Evolutionary conservation across 495 filamentous ascomycete genomes (phyloP).

Genomic region (Cenococcum geophilum): DNA sequence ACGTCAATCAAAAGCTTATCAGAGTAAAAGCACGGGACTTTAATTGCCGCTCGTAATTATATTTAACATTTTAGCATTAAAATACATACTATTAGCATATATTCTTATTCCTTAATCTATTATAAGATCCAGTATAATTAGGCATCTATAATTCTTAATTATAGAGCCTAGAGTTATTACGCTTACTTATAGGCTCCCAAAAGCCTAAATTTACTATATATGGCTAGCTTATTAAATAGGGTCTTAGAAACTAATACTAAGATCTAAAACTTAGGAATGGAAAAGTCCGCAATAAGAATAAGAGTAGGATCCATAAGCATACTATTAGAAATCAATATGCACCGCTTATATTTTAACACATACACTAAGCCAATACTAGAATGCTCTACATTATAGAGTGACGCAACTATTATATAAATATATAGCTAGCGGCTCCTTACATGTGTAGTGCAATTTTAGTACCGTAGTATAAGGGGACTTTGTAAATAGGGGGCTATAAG

Average conservation of each 20-base stretch:
- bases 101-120: neutral
- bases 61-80: neutral
- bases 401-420: neutral
- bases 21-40: neutral
- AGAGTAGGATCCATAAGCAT: too few species aligned
- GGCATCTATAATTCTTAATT: too few species aligned
- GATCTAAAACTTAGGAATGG: neutral
- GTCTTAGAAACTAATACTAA: neutral
- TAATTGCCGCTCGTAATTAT: neutral
- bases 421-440: too few species aligned
- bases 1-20: neutral
- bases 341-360: too few species aligned
- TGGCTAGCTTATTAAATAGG: neutral
- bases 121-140: too few species aligned
- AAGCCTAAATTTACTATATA: neutral
- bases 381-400: neutral
- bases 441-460: too few species aligned
- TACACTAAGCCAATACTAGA: too few species aligned
- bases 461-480: too few species aligned
- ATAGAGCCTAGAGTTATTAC: too few species aligned
- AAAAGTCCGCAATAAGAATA: neutral
- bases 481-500: too few species aligned
- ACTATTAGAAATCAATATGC: too few species aligned
- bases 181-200: neutral
- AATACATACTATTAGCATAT: too few species aligned